Evolutionary conservation across 2,329 filamentous ascomycete species (phyloP), one percentile per base, ranked within the genome.

Genomic region (Chalara sp.): DNA sequence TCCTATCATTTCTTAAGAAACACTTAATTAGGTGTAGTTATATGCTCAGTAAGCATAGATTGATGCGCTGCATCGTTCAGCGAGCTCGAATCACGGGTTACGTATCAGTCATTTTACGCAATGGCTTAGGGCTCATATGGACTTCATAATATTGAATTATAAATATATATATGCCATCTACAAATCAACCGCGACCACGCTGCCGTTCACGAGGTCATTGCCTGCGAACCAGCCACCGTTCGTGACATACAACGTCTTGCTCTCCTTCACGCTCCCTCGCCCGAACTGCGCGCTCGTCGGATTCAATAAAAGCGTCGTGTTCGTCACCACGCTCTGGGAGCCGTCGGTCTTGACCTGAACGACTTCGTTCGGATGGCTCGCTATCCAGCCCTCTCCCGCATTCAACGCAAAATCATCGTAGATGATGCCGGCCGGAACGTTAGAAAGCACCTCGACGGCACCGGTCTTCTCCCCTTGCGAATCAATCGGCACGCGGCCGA

Each of bases 351-450:
- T n/a, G 35, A 37, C 35, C 4, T 37, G 8, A 8, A 37, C 35
- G n/a, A 37, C 35, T n/a, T n/a, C 35, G n/a, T n/a, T 37, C 35
- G 8, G 35, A 37, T 37, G 35, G n/a, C 35, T n/a, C 8, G 35
- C 35, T 10, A 37, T 37, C 35, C 35, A 37, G 8, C 8, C 35
- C 8, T 37, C 35, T 10, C 35, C 35, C n/a, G 35, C 35, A 8
- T 8, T 37, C 35, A 56, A 30, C 3, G 44, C 48, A 46, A 59
- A 55, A 50, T 58, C 57, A 51, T 59, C 57, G 37, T 49, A 56
- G 13, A 42, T 31, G 3, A 44, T 31, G 1, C 50, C 50, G 3
- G 39, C 48, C 4, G 44, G 44, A 11, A 44, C 13, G 10, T 52
- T 52, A 0, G 53, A 33, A 6, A 59, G 45, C 1, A 53, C 44